Base-by-base conservation (phyloP, 768 basidiomycete genomes). In the Kwoniella europaea region DNA sequence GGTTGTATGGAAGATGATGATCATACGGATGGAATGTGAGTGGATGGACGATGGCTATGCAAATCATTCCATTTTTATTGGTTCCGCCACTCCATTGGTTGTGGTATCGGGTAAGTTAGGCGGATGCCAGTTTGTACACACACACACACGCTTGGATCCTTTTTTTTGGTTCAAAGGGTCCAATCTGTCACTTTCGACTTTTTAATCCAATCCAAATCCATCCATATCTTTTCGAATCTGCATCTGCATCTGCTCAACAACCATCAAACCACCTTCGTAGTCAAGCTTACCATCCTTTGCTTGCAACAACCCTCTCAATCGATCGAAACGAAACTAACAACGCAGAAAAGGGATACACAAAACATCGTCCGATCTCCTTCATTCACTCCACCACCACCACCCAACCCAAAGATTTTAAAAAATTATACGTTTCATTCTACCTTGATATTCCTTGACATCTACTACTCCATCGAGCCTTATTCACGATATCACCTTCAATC, bases 21-120 rank as follows among this genome's bases (percentile, higher is more conserved):
- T 13, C 46, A 50, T 15, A 50, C 18, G 46, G 12, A 50, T 50
- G 46, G 35, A 16, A 50, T 50, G 18, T 56, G 54, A 56, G 20
- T 58, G 57, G 57, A 12, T 58, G 57, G 9, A 58, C 12, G 20
- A 1, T 42, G 22, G 24, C n/a, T 55, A 55, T 18, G 18, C 24
- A 20, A 58, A 27, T 58, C 20, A 58, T 29, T 27, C 29, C 22
- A 58, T 29, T 58, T 58, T 58, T 41, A 58, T 58, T 58, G 57
- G 57, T 58, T 58, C 15, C 27, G 57, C 57, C 57, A 58, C 57
- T 58, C 27, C 20, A n/a, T 1, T 58, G 20, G 1, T 0, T 29
- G 16, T 16, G 12, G 15, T 27, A 16, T 58, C 57, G 57, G 57
- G 57, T 58, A 58, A 58, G 57, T 58, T 58, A 58, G 57, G 54